phyloP scores from a whole-genome alignment of 108 stramenopile genomes.

The Skeletonema marinoi region DNA sequence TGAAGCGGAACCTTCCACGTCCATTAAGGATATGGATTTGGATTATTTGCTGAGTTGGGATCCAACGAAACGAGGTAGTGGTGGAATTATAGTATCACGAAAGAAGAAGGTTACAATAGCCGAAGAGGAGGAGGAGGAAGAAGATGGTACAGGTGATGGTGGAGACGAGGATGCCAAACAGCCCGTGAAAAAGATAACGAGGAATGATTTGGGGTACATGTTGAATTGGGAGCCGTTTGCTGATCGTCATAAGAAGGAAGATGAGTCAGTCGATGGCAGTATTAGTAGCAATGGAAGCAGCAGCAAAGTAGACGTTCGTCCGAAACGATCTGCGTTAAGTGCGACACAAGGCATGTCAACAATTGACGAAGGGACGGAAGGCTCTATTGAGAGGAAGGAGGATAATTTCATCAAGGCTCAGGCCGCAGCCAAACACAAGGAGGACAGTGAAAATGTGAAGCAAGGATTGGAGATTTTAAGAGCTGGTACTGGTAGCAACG shows the following conservation, averaged over 20 bases:
- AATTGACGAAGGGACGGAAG: constrained; percentile 41
- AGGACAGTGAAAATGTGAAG: not conserved
- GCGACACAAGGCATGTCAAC: constrained; percentile 35
- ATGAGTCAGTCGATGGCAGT: constrained; percentile 4
- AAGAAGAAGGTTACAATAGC: constrained; percentile 31
- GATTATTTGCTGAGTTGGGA: constrained; percentile 87
- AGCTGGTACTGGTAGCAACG: not conserved
- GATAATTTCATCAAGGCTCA: not conserved
- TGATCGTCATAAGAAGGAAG: constrained; percentile 23
- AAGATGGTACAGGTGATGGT: not conserved
- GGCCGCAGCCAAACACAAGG: not conserved
- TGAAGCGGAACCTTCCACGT: constrained; percentile 30
- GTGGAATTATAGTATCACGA: constrained; percentile 9
- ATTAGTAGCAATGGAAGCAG: not conserved
- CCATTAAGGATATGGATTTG: constrained; percentile 64
- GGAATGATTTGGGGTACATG: constrained; percentile 87
- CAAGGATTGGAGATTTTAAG: not conserved
- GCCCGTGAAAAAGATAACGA: constrained; percentile 54
- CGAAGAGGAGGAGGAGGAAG: constrained; percentile 2
- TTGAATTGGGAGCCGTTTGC: constrained; percentile 82
- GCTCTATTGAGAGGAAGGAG: not conserved
- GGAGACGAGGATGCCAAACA: not conserved
- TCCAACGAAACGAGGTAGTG: constrained; percentile 33
- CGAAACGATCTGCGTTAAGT: not conserved
- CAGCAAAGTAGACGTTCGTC: not conserved